These are phyloP conservation scores for Chlorella sorokiniana DNA, from an alignment of 139 green algal genomes.

Conservation along the genomic window DNA sequence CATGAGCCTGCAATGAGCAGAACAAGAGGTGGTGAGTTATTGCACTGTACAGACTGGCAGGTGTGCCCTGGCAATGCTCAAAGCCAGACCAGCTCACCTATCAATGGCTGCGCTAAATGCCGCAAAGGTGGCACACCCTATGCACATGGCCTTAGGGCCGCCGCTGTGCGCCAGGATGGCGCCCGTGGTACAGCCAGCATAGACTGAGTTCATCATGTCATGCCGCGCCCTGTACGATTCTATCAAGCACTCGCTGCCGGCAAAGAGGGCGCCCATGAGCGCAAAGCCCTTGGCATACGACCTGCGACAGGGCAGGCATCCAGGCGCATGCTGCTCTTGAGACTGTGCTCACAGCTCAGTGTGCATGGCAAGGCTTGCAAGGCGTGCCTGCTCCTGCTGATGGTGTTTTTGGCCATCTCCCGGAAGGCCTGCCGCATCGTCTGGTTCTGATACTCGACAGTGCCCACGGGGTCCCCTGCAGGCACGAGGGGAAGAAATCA, in stretches of 20 bases:
- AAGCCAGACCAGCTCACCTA: too few species aligned
- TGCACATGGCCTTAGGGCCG: slow-evolving; percentile 85
- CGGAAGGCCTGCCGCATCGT: slow-evolving; percentile 48
- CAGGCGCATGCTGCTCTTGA: too few species aligned
- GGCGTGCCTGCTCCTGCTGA: slow-evolving; percentile 52
- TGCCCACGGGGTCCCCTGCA: slow-evolving; percentile 47
- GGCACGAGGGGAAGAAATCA: too few species aligned
- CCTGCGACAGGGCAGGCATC: slow-evolving; percentile 39
- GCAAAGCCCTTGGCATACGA: slow-evolving; percentile 94
- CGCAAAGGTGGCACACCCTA: slow-evolving; percentile 88
- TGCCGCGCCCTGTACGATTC: slow-evolving; percentile 92
- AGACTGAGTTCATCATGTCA: slow-evolving; percentile 86
- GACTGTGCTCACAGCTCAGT: not conserved
- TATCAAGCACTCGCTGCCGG: slow-evolving; percentile 92
- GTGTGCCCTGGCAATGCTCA: too few species aligned
- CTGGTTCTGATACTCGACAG: slow-evolving; percentile 42
- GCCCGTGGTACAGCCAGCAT: slow-evolving; percentile 91
- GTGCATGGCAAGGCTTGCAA: not conserved
- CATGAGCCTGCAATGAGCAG: too few species aligned
- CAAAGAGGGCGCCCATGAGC: slow-evolving; percentile 88
- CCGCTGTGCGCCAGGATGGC: slow-evolving; percentile 75
- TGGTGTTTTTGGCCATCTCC: slow-evolving; percentile 46
- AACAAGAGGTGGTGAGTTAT: too few species aligned
- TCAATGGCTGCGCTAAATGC: slow-evolving; percentile 91
- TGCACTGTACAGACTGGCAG: too few species aligned